Evolutionary conservation across 148 eudicot species (phyloP).

Genomic region (Fagopyrum homotropicum): DNA sequence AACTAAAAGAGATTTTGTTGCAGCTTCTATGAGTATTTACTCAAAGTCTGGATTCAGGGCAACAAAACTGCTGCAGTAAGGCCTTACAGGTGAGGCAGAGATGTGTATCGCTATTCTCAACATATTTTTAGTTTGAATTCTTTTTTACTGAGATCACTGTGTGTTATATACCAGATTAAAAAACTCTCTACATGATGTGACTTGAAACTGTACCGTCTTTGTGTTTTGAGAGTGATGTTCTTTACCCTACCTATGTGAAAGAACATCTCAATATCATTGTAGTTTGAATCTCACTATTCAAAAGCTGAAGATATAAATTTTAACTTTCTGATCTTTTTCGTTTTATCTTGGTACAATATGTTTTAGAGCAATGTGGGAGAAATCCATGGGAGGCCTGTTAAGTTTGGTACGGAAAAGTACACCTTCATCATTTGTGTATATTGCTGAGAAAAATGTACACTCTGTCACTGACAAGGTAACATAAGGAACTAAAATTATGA

Average conservation of each 20-base stretch:
- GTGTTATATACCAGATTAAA: neutral
- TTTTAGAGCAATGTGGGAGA: constrained; percentile 98
- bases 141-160: neutral
- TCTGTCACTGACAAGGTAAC: constrained; percentile 69
- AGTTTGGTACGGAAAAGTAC: constrained; percentile 78
- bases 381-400: constrained; percentile 77
- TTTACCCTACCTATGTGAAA: neutral
- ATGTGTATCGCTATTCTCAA: neutral
- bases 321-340: neutral
- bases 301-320: neutral
- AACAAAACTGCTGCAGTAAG: constrained; percentile 79
- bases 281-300: neutral
- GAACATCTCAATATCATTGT: neutral
- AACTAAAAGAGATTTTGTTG: constrained; percentile 22
- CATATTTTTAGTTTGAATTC: neutral
- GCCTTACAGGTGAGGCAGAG: constrained; percentile 70
- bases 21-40: constrained; percentile 98
- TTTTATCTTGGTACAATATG: constrained; percentile 14
- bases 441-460: constrained; percentile 70
- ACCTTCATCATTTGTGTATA: constrained; percentile 77
- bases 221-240: neutral
- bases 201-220: neutral
- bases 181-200: neutral
- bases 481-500: neutral
- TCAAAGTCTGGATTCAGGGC: constrained; percentile 98